Base-by-base conservation (phyloP, 805 yeast genomes). In the Metschnikowia koreensis region DNA sequence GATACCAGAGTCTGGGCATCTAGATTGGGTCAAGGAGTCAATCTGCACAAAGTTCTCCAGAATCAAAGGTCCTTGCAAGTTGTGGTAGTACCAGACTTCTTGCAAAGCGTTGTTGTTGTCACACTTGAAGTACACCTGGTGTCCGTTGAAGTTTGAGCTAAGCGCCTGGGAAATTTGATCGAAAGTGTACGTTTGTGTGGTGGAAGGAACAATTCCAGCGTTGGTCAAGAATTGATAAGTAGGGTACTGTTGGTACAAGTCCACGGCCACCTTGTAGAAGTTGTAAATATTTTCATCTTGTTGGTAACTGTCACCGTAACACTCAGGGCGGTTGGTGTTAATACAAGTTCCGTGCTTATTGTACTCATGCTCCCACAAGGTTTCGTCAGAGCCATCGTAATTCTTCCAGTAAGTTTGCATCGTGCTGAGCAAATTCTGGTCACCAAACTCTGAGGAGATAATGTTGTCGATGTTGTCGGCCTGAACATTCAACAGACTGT, bases 1-100 rank as follows among this genome's bases (percentile, higher is more conserved):
- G 62, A 93, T 86, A 3, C 90, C 92, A 6, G 69, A 59, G 1
- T 70, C 77, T 3, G 91, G 90, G 68, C 98, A 93, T 47, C 80
- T 76, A 5, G 87, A 73, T 22, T 74, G 69, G 28, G 78, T 64
- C 51, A 83, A 61, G 1, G 86, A 65, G 47, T 87, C 89, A 45
- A 87, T 82, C 26, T 86, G 84, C 22, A 73, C 65, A 64, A 86
- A 71, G 16, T 64, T 46, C 51, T 65, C 52, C 11, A 59, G 58
- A 17, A 28, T 46, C 44, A 62, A 56, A 1, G 67, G 62, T 0
- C 68, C 68, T 36, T 47, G 56, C 45, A 65, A 50, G 48, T 64
- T 56, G 49, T 64, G 66, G 55, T 46, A 64, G 56, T 65, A 65
- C 65, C 66, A 65, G 17, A 65, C 60, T 46, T 65, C 67, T 44